Evolutionary conservation across 129 eudicot species (phyloP), one percentile per base, ranked within the genome.

Genomic region (Smallanthus sonchifolius): DNA sequence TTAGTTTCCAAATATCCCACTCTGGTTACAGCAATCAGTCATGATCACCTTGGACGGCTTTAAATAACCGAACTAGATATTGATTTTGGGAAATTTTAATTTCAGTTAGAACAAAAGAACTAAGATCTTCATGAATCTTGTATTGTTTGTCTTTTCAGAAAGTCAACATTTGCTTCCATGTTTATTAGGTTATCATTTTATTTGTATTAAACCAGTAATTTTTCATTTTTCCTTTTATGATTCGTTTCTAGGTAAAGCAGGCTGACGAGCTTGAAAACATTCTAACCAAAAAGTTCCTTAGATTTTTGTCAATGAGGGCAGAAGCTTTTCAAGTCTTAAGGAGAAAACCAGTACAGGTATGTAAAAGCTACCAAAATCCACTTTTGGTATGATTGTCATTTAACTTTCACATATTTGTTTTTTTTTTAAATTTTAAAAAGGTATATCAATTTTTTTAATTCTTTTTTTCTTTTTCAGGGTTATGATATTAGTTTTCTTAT

Each of bases 241-340:
- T 80, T 15, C 4, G 8, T 69, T 7, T 42, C 56, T 65, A 90
- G 98, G 98, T 94, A 67, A 94, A 88, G 85, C 98, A 94, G 84
- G 85, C 98, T 45, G 98, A 94, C 68, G 98, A 94, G 83, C 98
- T 94, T 75, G 98, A 94, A 79, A 94, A 94, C 84, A 94, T 94
- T 54, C 73, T 94, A 63, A 82, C 98, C 6, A 94, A 94, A 75
- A 94, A 94, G 70, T 94, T 94, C 48, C 98, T 94, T 69, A 76
- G 98, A 73, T 94, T 94, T 85, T 85, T 94, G 78, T 90, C 98
- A 6, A 94, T 94, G 98, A 86, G 98, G 81, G 98, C 97, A 14
- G 96, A 94, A 85, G 98, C 98, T 63, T 94, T 90, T 83, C 89
- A 94, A 76, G 98, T 94, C 24, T 74, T 94, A 65, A 79, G 98